Evolutionary conservation across 805 yeast species (phyloP).

Genomic region (Suhomyces vadensis): DNA sequence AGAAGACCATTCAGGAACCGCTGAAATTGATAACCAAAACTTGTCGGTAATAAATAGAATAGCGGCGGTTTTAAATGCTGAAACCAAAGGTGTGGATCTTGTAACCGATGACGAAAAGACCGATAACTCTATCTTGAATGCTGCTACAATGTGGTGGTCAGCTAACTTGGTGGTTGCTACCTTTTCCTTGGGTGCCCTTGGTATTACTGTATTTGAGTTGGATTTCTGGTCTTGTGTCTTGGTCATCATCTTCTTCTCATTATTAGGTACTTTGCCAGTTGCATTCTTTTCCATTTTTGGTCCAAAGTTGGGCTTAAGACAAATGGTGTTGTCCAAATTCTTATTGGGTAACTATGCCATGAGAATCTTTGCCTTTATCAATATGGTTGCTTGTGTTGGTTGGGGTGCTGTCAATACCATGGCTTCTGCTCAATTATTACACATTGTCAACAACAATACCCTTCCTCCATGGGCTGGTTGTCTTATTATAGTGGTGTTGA

Average conservation of each 20-base stretch:
- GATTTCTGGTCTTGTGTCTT: conserved; percentile 73
- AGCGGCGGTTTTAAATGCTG: conserved; percentile 42
- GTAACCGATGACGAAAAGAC: conserved; percentile 77
- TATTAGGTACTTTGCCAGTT: conserved; percentile 74
- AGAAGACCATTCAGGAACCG: conserved; percentile 24
- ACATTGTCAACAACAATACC: conserved; percentile 64
- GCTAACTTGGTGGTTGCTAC: conserved; percentile 89
- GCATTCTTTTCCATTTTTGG: conserved; percentile 85
- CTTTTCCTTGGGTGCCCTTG: conserved; percentile 68
- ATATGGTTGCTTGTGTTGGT: conserved; percentile 85
- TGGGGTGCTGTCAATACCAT: conserved; percentile 95
- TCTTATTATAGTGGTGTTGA: conserved; percentile 63
- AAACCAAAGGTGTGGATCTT: conserved; percentile 73
- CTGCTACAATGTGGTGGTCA: conserved; percentile 89
- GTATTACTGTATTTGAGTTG: conserved; percentile 60
- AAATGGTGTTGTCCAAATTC: conserved; percentile 78
- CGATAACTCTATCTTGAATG: conserved; percentile 62
- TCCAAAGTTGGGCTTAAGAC: conserved; percentile 82
- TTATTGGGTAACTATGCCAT: conserved; percentile 74
- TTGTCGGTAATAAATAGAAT: conserved; percentile 30
- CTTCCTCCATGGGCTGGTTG: conserved; percentile 94
- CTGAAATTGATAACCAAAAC: conserved; percentile 26
- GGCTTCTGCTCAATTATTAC: conserved; percentile 81
- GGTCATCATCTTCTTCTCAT: conserved; percentile 67
- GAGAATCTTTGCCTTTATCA: conserved; percentile 75